phyloP scores from a whole-genome alignment of 345 rosid genomes.

The Hibiscus syriacus region DNA sequence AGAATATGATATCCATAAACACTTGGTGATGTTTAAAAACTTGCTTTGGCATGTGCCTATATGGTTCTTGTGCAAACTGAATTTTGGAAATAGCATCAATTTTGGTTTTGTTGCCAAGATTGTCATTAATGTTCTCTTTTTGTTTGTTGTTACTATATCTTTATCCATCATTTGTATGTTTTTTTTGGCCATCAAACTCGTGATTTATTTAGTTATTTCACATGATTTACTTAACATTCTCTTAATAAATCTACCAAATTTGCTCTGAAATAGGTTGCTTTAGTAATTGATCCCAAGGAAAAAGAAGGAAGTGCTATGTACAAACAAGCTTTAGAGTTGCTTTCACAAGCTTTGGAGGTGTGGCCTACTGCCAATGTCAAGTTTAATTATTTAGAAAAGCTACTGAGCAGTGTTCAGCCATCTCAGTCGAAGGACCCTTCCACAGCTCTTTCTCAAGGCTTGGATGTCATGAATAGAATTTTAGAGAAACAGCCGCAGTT shows the following conservation, averaged over 20 bases:
- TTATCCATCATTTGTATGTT: neutral
- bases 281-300: constrained; percentile 97
- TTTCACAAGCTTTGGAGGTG: constrained; percentile 94
- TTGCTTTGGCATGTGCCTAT: neutral
- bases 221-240: neutral
- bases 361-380: constrained; percentile 98
- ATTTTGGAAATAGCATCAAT: neutral
- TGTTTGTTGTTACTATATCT: neutral
- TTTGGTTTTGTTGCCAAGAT: neutral
- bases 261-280: constrained; percentile 65
- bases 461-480: constrained; percentile 99
- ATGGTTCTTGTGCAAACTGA: neutral
- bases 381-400: constrained; percentile 86
- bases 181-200: neutral
- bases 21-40: neutral
- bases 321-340: constrained; percentile 86
- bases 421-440: constrained; percentile 97
- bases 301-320: constrained; percentile 78
- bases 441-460: constrained; percentile 94
- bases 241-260: neutral
- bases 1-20: neutral
- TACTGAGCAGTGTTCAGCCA: constrained; percentile 78
- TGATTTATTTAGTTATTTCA: neutral
- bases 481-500: constrained; percentile 96
- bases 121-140: neutral